phyloP scores from a whole-genome alignment of 768 basidiomycete genomes.

The Tylopilus intermedius region DNA sequence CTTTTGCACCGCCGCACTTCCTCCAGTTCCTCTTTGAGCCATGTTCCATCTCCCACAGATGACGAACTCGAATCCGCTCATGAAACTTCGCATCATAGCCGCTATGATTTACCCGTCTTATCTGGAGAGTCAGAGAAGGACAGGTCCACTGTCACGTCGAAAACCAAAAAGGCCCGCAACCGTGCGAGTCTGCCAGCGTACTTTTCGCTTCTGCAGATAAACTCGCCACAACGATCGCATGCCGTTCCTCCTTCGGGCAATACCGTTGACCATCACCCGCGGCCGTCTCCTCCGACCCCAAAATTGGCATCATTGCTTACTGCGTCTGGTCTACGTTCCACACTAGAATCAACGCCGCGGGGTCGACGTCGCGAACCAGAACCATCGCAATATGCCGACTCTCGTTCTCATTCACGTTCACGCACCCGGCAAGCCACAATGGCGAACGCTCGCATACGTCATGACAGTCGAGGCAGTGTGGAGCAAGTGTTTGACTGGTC shows the following conservation, averaged over 20 bases:
- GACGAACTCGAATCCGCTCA: constrained; percentile 39
- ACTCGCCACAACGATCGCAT: constrained; percentile 37
- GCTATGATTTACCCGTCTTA: constrained; percentile 33
- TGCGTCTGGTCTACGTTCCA: constrained; percentile 32
- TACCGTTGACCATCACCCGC: constrained; percentile 35
- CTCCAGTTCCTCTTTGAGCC: constrained; percentile 33
- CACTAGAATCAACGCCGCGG: constrained; percentile 44
- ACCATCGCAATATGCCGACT: constrained; percentile 30
- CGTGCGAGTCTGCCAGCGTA: constrained; percentile 72
- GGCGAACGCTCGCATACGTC: constrained; percentile 12
- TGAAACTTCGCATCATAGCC: constrained; percentile 23
- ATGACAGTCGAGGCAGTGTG: constrained; percentile 32
- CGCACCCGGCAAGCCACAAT: constrained; percentile 26
- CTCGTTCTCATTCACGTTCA: constrained; percentile 41
- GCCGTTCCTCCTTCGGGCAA: constrained; percentile 41
- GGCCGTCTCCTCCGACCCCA: constrained; percentile 59
- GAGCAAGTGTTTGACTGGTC: constrained; percentile 48
- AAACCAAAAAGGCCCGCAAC: constrained; percentile 52
- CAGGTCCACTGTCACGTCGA: constrained; percentile 30
- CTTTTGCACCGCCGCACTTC: constrained; percentile 50
- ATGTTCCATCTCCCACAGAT: constrained; percentile 38
- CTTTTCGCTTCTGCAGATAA: constrained; percentile 65
- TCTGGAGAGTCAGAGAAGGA: constrained; percentile 22
- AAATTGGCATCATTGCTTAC: constrained; percentile 37
- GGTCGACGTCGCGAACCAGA: constrained; percentile 46